Conservation (phyloP, 1,284 basidiomycete species). For the Leucoagaricus sp. region DNA sequence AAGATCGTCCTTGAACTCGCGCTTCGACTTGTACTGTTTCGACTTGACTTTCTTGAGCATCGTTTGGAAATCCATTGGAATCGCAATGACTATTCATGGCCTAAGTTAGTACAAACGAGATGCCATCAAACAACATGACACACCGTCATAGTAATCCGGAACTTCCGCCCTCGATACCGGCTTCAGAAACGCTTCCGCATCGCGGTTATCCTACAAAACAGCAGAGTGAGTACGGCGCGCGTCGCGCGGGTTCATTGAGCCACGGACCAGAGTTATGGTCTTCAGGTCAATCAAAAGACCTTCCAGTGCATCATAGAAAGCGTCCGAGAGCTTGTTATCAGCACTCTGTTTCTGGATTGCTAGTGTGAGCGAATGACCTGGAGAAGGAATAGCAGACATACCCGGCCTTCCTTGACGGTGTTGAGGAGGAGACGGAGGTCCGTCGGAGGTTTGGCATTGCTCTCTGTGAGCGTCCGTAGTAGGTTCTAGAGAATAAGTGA, state of each 20-base stretch:
- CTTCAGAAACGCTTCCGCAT: constrained; percentile 87
- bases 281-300: constrained; percentile 83
- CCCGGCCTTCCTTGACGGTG: constrained; percentile 75
- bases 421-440: constrained; percentile 74
- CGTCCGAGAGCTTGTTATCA: constrained; percentile 80
- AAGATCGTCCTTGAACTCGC: constrained; percentile 91
- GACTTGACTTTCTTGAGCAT: constrained; percentile 92
- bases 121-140: constrained; percentile 23
- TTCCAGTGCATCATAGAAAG: constrained; percentile 91
- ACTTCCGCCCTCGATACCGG: constrained; percentile 86
- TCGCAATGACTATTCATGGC: constrained; percentile 69
- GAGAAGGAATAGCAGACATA: constrained; percentile 39
- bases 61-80: constrained; percentile 93
- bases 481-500: constrained; percentile 53
- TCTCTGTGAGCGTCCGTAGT: constrained; percentile 72
- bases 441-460: constrained; percentile 59
- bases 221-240: constrained; percentile 17
- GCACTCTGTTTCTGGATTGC: constrained; percentile 46
- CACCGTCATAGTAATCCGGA: constrained; percentile 89
- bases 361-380: constrained; percentile 16
- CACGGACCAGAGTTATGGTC: constrained; percentile 49
- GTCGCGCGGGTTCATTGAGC: constrained; percentile 52
- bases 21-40: constrained; percentile 91
- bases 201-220: constrained; percentile 71
- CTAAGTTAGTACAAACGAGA: constrained; percentile 15